Evolutionary conservation across 225 moss, liverwort and hornwort genomes (phyloP).

Genomic region (Pseudisothecium myosuroides): DNA sequence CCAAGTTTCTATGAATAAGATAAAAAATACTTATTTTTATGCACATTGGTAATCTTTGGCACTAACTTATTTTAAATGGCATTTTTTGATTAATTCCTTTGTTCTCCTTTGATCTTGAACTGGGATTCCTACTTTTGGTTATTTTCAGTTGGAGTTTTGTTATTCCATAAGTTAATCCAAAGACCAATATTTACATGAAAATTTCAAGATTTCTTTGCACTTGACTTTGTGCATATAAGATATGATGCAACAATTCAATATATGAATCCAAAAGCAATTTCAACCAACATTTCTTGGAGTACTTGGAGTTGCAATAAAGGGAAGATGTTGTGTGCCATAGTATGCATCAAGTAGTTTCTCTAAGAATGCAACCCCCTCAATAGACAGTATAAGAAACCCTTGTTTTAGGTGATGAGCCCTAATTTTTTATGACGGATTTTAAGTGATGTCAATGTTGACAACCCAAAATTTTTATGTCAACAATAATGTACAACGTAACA

Average conservation of each 20-base stretch:
- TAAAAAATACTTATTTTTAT: background rate
- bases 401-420: too few species aligned
- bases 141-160: background rate
- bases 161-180: background rate
- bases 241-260: background rate
- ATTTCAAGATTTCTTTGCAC: background rate
- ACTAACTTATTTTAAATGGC: background rate
- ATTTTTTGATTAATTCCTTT: background rate
- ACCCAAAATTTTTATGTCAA: too few species aligned
- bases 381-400: too few species aligned
- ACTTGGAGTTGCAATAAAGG: too few species aligned
- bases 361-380: too few species aligned
- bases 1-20: background rate
- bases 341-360: too few species aligned
- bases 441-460: too few species aligned
- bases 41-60: background rate
- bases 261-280: background rate
- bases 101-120: background rate
- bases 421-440: too few species aligned
- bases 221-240: background rate
- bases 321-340: too few species aligned
- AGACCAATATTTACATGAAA: background rate
- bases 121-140: background rate
- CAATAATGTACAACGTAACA: too few species aligned
- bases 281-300: background rate